Evolutionary conservation across 108 stramenopile genomes (phyloP).

Genomic region (Cyclotella baltica): DNA sequence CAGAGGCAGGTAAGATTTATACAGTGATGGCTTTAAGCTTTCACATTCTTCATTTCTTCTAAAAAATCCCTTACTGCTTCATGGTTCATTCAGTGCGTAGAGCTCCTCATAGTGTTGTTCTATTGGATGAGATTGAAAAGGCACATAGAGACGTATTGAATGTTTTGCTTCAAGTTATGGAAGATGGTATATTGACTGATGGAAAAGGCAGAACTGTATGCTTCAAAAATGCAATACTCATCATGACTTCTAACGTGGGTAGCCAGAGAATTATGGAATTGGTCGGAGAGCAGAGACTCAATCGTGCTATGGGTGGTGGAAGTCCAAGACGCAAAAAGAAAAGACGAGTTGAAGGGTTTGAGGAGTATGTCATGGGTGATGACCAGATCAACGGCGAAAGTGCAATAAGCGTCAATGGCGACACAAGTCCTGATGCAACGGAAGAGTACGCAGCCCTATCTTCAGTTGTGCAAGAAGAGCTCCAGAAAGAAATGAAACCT

Average conservation of each 20-base stretch:
- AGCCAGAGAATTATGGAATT: conserved; percentile 85
- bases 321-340: conserved; percentile 32
- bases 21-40: not conserved
- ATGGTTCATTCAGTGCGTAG: conserved; percentile 10
- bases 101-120: conserved; percentile 79
- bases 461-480: conserved; percentile 89
- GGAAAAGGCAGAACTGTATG: conserved; percentile 96
- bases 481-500: conserved; percentile 91
- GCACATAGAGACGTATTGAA: conserved; percentile 97
- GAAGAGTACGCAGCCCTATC: conserved; percentile 75
- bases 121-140: conserved; percentile 98
- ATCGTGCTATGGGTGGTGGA: conserved; percentile 23
- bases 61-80: too few species aligned
- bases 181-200: conserved; percentile 98
- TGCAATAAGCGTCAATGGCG: conserved; percentile 12
- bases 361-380: conserved; percentile 44
- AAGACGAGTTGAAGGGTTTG: conserved; percentile 43
- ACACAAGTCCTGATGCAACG: conserved; percentile 36
- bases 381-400: conserved; percentile 7
- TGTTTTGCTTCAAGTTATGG: conserved; percentile 94
- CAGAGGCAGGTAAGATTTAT: conserved; percentile 77
- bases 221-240: conserved; percentile 94
- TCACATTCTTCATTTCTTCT: not conserved
- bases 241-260: conserved; percentile 97
- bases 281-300: conserved; percentile 36